Conservation (phyloP, 2,329 filamentous ascomycete species). For the Aspergillus vadensis region DNA sequence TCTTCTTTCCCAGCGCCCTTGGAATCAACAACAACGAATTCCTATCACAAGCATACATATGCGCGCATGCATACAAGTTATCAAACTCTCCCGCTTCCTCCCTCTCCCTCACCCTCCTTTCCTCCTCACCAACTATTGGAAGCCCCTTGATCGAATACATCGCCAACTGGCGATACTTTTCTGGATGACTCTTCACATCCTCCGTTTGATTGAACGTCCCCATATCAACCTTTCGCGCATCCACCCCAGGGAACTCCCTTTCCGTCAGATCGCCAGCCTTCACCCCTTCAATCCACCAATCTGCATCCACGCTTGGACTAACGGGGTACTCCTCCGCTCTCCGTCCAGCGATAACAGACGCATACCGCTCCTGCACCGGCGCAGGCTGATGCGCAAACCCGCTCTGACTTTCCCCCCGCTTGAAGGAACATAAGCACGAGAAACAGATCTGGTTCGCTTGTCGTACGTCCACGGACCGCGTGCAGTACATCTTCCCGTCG, state of each 20-base stretch:
- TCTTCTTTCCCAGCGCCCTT: conserved; percentile 49
- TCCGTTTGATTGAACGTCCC: conserved; percentile 45
- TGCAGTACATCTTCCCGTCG: conserved; percentile 56
- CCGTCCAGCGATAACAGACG: conserved; percentile 32
- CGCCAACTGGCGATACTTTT: conserved; percentile 46
- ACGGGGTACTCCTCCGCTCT: conserved; percentile 36
- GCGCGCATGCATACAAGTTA: conserved; percentile 60
- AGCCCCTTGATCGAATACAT: conserved; percentile 51
- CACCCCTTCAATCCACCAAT: conserved; percentile 38
- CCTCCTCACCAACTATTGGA: conserved; percentile 31
- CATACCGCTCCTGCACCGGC: conserved; percentile 33
- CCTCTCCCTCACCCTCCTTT: conserved; percentile 14
- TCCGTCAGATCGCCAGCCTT: conserved; percentile 31
- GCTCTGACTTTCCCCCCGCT: conserved; percentile 42
- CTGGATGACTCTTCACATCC: conserved; percentile 30
- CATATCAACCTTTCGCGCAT: conserved; percentile 58
- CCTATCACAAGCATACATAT: conserved; percentile 59
- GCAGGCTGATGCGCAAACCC: conserved; percentile 35
- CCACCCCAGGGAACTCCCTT: conserved; percentile 44
- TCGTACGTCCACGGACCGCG: conserved; percentile 54
- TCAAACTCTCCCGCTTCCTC: conserved; percentile 42
- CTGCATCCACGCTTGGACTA: conserved; percentile 39
- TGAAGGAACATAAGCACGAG: conserved; percentile 56
- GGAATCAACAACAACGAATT: conserved; percentile 57
- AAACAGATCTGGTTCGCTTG: conserved; percentile 55